Base-by-base conservation (phyloP, 1,284 basidiomycete species). In the Anthracocystis panici-leucophaei region DNA sequence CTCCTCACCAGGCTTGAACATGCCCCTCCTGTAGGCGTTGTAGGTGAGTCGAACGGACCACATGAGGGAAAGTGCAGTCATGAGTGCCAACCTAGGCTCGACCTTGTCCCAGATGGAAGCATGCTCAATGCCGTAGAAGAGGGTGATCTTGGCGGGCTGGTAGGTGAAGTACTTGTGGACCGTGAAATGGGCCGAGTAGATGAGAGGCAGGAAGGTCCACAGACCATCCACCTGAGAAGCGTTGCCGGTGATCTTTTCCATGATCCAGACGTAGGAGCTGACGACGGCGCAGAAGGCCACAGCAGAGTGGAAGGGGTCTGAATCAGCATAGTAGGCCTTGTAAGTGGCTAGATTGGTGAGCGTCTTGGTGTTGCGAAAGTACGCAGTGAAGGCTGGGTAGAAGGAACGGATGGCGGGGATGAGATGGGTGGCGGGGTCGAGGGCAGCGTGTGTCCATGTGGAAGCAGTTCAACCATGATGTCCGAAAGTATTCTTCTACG, bases 1-100 rank as follows among this genome's bases (percentile, higher is more conserved):
- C 85, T 95, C 93, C 38, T 93, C 93, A 2, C 87, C 86, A 64
- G 81, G 78, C 58, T 88, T 90, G 86, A 95, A 95, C 33, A 97
- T 88, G 6, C 93, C 95, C 58, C 95, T 88, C 27, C 94, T 88
- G 85, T 90, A 91, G 0, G 94, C 92, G 84, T 97, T 94, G 82
- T 92, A 93, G 6, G 90, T 90, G 52, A 97, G 87, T 49, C 94
- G 90, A 16, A 72, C 58, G 1, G 77, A 78, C 86, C 85, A 86
- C 14, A 83, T 56, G 27, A 83, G 42, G 57, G 85, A 82, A 11
- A 86, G 73, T 2, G 62, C 61, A n/a, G 85, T 78, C 65, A 86
- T 83, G 65, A 86, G 78, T 10, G 85, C 78, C 69, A 86, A 76
- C 20, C 86, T 71, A 5, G 81, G 82, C 69, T 85, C 82, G 53